Conservation (phyloP, 2,329 filamentous ascomycete species). For the Penicillium vulpinum region DNA sequence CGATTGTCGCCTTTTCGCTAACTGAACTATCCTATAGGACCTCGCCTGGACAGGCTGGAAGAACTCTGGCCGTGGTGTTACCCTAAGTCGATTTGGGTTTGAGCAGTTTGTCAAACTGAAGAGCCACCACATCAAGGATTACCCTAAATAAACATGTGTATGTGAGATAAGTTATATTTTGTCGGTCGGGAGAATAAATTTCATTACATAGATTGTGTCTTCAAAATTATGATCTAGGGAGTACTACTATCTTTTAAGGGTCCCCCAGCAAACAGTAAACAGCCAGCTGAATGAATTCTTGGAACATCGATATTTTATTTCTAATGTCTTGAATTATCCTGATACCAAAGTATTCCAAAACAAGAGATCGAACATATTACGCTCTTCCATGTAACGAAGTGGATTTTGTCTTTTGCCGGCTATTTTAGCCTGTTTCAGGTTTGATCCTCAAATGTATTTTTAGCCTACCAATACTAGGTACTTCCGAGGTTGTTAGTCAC, state of each 20-base stretch:
- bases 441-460: background rate
- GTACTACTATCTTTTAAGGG: background rate
- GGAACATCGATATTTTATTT: background rate
- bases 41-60: constrained; percentile 98
- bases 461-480: background rate
- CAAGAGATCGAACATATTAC: too few species aligned
- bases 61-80: constrained; percentile 89
- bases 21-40: constrained; percentile 57
- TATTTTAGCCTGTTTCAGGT: background rate
- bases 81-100: constrained; percentile 84
- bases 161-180: background rate
- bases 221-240: background rate
- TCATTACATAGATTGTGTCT: background rate
- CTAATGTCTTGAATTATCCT: too few species aligned
- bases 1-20: background rate
- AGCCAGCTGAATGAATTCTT: background rate
- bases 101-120: constrained; percentile 96
- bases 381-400: background rate
- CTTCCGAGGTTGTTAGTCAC: background rate
- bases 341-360: too few species aligned
- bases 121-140: constrained; percentile 90
- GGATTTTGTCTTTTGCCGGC: background rate
- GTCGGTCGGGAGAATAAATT: background rate
- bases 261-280: too few species aligned
- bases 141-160: constrained; percentile 51